phyloP scores from a whole-genome alignment of 2,329 filamentous ascomycete genomes.

The Xylariaceae sp. region DNA sequence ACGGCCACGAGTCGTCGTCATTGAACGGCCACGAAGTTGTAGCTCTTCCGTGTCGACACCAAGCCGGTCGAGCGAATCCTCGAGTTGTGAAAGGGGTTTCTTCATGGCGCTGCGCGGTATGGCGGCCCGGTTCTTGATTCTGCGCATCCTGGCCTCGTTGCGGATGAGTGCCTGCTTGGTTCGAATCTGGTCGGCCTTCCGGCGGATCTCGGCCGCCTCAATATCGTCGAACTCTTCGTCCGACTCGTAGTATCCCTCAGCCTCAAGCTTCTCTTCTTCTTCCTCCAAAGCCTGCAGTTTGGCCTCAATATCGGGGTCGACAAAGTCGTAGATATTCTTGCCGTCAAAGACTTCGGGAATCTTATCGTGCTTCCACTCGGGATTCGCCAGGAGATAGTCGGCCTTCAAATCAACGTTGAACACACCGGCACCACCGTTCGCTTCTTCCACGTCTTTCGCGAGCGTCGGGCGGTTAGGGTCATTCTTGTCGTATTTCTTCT shows the following conservation, averaged over 20 bases:
- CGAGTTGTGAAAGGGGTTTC: constrained; percentile 81
- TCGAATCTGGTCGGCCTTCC: constrained; percentile 91
- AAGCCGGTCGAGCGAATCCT: constrained; percentile 75
- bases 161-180: constrained; percentile 90
- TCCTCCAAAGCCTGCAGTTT: constrained; percentile 90
- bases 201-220: constrained; percentile 78
- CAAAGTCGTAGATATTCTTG: constrained; percentile 95
- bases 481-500: constrained; percentile 83
- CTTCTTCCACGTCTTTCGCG: constrained; percentile 81
- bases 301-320: constrained; percentile 92
- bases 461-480: constrained; percentile 80
- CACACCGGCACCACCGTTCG: constrained; percentile 91
- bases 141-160: constrained; percentile 93
- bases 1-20: constrained; percentile 65
- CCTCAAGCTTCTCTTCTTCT: constrained; percentile 88
- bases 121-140: constrained; percentile 94
- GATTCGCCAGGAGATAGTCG: constrained; percentile 80
- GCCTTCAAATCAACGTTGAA: constrained; percentile 90
- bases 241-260: constrained; percentile 89
- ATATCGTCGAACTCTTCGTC: constrained; percentile 77
- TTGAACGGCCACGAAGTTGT: constrained; percentile 63
- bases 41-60: constrained; percentile 78
- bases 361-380: constrained; percentile 94
- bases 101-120: constrained; percentile 79
- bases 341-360: constrained; percentile 92